phyloP scores from a whole-genome alignment of 2,329 filamentous ascomycete genomes.

The Chaetothyriales sp. region DNA sequence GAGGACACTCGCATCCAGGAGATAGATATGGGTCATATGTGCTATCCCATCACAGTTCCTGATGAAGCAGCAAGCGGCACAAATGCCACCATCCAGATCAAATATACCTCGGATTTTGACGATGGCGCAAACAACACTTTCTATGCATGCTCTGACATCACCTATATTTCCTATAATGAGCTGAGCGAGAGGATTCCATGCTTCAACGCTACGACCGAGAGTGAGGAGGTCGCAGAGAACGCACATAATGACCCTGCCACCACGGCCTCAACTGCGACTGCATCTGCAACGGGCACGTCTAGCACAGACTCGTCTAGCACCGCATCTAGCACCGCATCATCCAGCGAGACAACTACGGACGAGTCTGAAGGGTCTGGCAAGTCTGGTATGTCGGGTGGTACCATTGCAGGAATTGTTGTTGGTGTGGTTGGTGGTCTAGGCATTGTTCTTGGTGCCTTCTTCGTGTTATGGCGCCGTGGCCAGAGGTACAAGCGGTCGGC shows the following conservation, averaged over 20 bases:
- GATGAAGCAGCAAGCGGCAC: conserved; percentile 21
- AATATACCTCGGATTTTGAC: conserved; percentile 29
- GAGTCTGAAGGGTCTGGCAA: background rate
- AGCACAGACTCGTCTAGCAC: conserved; percentile 5
- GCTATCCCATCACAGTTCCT: conserved; percentile 28
- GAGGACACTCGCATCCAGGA: conserved; percentile 23
- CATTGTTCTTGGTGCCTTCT: conserved; percentile 23
- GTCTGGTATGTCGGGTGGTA: conserved; percentile 18
- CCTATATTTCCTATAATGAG: conserved; percentile 25
- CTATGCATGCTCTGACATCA: conserved; percentile 35
- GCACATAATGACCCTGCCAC: too few species aligned
- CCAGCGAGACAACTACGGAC: too few species aligned
- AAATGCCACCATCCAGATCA: conserved; percentile 34
- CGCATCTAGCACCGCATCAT: background rate
- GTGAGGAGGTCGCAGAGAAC: too few species aligned
- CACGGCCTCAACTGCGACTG: conserved; percentile 17
- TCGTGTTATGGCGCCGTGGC: conserved; percentile 26
- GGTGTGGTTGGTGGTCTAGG: conserved; percentile 27
- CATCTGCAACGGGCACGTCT: conserved; percentile 11
- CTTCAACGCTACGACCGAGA: conserved; percentile 29
- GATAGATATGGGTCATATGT: conserved; percentile 30
- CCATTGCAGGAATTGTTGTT: conserved; percentile 31
- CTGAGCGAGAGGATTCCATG: conserved; percentile 31
- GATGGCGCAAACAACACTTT: conserved; percentile 29
- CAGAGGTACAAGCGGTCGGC: conserved; percentile 3